Conservation (phyloP, 768 basidiomycete species). For the Pisolithus orientalis region DNA sequence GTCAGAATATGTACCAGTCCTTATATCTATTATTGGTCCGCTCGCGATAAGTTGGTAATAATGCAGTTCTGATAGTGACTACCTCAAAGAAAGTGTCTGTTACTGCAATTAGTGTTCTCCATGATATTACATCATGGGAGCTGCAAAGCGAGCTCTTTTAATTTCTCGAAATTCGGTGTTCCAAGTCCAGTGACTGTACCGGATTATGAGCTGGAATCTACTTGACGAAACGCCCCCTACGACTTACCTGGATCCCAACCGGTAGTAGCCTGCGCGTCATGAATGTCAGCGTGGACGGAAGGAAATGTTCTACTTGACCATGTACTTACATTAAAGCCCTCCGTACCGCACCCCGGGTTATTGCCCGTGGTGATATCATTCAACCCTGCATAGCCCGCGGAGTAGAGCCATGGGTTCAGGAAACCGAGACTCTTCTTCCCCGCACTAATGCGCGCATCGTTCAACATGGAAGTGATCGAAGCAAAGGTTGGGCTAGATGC, state of each 20-base stretch:
- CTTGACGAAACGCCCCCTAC: background rate
- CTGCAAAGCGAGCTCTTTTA: constrained; percentile 34
- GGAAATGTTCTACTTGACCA: background rate
- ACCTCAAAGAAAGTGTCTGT: too few species aligned
- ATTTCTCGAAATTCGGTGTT: constrained; percentile 45
- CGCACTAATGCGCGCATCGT: constrained; percentile 49
- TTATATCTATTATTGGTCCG: background rate
- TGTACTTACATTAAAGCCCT: constrained; percentile 54
- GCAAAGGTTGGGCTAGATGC: constrained; percentile 61
- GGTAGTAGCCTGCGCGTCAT: constrained; percentile 31
- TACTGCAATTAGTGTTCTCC: too few species aligned
- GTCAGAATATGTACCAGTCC: background rate
- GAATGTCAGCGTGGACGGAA: background rate
- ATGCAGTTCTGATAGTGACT: too few species aligned
- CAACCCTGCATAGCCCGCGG: constrained; percentile 26
- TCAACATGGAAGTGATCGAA: constrained; percentile 56
- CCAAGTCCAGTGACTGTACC: constrained; percentile 47
- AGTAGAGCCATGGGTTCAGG: constrained; percentile 59
- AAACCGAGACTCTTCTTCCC: constrained; percentile 49
- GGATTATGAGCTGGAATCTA: constrained; percentile 3
- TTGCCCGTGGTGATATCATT: constrained; percentile 57
- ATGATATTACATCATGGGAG: background rate
- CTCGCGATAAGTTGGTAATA: too few species aligned
- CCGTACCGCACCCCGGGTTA: constrained; percentile 56
- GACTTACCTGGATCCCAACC: constrained; percentile 58